These are phyloP conservation scores for Kwoniella europaea DNA, from an alignment of 768 basidiomycete genomes.

Conservation along the genomic window DNA sequence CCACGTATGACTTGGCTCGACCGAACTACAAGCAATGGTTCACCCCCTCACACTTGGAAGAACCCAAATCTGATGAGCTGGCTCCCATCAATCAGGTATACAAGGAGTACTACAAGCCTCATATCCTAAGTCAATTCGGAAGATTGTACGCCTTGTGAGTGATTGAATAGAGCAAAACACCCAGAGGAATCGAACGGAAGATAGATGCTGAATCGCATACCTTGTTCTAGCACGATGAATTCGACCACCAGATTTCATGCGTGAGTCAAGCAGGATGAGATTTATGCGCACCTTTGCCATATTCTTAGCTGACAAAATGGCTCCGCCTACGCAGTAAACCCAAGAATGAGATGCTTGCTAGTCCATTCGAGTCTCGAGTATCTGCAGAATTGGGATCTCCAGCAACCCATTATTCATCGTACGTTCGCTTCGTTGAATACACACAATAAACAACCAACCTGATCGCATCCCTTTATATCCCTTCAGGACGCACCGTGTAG, in stretches of 20 bases:
- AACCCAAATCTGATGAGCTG: conserved; percentile 58
- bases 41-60: conserved; percentile 62
- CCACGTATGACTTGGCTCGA: conserved; percentile 63
- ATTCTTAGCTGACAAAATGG: background rate
- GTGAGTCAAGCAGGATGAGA: conserved; percentile 26
- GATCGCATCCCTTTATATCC: background rate
- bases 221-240: conserved; percentile 53
- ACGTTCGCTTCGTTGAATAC: background rate
- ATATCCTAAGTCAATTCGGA: conserved; percentile 61
- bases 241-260: conserved; percentile 51
- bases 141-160: conserved; percentile 56
- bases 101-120: conserved; percentile 68
- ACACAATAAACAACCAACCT: too few species aligned
- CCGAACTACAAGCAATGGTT: conserved; percentile 87
- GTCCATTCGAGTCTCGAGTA: conserved; percentile 53
- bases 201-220: background rate
- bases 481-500: conserved; percentile 25
- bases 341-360: conserved; percentile 38
- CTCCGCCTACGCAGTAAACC: conserved; percentile 28
- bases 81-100: conserved; percentile 67
- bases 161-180: background rate
- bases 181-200: background rate
- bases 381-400: conserved; percentile 24
- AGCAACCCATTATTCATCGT: conserved; percentile 21
- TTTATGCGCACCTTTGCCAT: background rate